Evolutionary conservation across 495 filamentous ascomycete genomes (phyloP).

Genomic region (Podospora fimiseda): DNA sequence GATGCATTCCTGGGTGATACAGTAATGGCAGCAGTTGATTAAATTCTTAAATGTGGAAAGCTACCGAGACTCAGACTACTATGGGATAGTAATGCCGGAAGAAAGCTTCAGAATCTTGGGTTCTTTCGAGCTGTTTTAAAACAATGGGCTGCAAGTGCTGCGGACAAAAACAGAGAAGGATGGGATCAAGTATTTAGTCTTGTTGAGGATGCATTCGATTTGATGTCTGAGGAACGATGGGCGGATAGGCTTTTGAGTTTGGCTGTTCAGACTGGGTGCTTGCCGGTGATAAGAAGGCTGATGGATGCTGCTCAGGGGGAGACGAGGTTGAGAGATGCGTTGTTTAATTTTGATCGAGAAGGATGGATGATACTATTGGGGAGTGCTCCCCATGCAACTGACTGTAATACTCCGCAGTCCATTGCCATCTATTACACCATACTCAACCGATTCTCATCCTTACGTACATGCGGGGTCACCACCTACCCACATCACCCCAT

Average conservation of each 20-base stretch:
- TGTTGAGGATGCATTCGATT: conserved; percentile 1
- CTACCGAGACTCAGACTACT: background rate
- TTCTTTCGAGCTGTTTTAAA: background rate
- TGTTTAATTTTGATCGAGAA: too few species aligned
- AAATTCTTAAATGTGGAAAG: conserved; percentile 1
- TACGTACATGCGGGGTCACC: too few species aligned
- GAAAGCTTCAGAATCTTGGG: background rate
- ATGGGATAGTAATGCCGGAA: conserved; percentile 3
- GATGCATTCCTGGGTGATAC: background rate
- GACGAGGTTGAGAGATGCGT: too few species aligned
- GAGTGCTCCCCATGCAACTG: too few species aligned
- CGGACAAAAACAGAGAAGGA: background rate
- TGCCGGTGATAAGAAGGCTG: background rate
- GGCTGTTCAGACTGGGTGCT: background rate
- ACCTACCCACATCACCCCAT: too few species aligned
- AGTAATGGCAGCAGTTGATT: conserved; percentile 1
- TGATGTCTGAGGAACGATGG: conserved; percentile 7
- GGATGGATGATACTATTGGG: too few species aligned
- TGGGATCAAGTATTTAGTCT: conserved; percentile 6
- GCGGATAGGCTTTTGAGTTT: background rate
- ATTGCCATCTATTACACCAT: too few species aligned
- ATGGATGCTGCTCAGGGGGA: background rate
- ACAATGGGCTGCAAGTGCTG: background rate
- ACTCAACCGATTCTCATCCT: too few species aligned
- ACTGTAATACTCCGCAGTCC: too few species aligned